Base-by-base conservation (phyloP, 306 rosid species). In the Malus sylvestris region DNA sequence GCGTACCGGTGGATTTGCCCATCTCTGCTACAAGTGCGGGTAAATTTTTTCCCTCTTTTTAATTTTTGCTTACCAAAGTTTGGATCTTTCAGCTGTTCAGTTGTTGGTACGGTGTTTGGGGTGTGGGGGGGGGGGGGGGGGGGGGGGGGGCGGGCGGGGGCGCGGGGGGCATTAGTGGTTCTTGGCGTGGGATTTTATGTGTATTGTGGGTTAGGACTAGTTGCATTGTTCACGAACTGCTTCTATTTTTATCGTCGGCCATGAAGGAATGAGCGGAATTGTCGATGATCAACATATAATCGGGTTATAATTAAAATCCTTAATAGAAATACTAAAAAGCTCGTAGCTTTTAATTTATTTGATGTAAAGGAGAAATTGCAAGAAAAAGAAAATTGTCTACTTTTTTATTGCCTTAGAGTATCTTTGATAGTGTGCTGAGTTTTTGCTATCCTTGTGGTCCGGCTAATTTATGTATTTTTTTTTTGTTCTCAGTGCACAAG, bases 1-100 rank as follows among this genome's bases (percentile, higher is more conserved):
- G 61, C 86, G 96, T 91, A 88, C 96, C 76, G 97, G 93, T 82
- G 96, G 96, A 88, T 95, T 88, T 33, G 93, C 97, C n/a, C 86
- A 88, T 83, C 91, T 92, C 49, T 95, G 99, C 83, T 78, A 22
- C 80, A 81, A 78, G 71, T 95, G 99, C 93, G 99, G 99, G 99
- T 95, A 92, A 77, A 67, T 81, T 71, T 49, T 33, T 46, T 33
- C 35, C 53, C 77, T 29, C 74, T 61, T 44, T 35, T 38, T 4
- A 3, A 15, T 32, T n/a, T 16, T 74, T 61, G 18, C 52, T 71
- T 64, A 25, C 71, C 11, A 75, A 49, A 76, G 70, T 83, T 83
- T 57, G 20, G 49, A 73, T 73, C 70, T 63, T 82, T 82, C 15
- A 70, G 70, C 32, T 25, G 29, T 65, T 49, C 55, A 15, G 20